Percentiles rank a stretch among this genome's conserved stretches.
Evolutionary conservation across 2,329 filamentous ascomycete genomes (phyloP).

Genomic region (Sphaerostilbella broomeana): DNA sequence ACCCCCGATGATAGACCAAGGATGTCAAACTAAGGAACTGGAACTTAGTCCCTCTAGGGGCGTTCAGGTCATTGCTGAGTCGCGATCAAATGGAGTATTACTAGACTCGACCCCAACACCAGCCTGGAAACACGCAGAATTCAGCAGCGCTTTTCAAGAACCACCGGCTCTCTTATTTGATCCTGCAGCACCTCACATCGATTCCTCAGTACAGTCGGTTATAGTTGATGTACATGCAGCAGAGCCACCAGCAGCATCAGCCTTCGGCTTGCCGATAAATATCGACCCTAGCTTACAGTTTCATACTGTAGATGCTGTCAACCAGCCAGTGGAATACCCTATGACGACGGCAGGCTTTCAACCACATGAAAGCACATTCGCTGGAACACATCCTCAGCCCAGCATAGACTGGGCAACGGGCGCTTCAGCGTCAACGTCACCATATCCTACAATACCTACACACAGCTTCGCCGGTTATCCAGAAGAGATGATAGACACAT

Average conservation of each 20-base stretch:
- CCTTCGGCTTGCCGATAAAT: slow-evolving; percentile 6
- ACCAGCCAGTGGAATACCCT: not conserved
- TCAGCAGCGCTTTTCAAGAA: slow-evolving; percentile 1
- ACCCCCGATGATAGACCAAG: slow-evolving; percentile 30
- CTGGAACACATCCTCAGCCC: not conserved
- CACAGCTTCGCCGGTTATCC: not conserved
- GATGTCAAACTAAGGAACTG: slow-evolving; percentile 28
- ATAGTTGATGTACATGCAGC: too few species aligned
- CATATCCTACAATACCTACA: slow-evolving; percentile 3
- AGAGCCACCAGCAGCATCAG: not conserved
- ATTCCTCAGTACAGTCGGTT: too few species aligned
- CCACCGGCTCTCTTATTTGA: slow-evolving; percentile 18
- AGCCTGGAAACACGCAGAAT: slow-evolving; percentile 3
- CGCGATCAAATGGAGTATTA: slow-evolving; percentile 13
- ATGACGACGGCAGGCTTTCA: slow-evolving; percentile 1
- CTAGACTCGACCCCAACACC: slow-evolving; percentile 14
- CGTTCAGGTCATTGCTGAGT: slow-evolving; percentile 24
- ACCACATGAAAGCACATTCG: not conserved
- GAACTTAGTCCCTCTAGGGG: slow-evolving; percentile 23
- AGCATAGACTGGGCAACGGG: slow-evolving; percentile 4
- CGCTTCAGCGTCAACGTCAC: not conserved
- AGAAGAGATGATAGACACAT: slow-evolving; percentile 2
- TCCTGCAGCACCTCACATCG: slow-evolving; percentile 15
- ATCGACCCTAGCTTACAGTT: slow-evolving; percentile 17
- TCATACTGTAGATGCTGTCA: slow-evolving; percentile 1